phyloP scores from a whole-genome alignment of 495 filamentous ascomycete genomes.

The Pseudomonodictys pantanalensis region DNA sequence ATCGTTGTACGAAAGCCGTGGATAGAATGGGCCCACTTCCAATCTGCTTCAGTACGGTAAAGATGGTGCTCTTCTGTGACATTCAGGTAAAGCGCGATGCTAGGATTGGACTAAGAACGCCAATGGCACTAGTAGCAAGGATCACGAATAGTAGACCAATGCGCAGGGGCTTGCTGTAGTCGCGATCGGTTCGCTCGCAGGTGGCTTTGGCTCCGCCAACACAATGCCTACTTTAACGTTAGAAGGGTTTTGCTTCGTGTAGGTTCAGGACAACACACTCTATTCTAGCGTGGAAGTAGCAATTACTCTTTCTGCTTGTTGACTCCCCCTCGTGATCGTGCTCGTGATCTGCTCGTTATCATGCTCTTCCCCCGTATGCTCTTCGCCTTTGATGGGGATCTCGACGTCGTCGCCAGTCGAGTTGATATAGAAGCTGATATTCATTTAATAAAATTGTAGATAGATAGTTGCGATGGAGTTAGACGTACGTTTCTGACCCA shows the following conservation, averaged over 20 bases:
- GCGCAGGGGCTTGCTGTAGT: constrained; percentile 59
- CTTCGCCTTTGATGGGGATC: constrained; percentile 29
- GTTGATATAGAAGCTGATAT: constrained; percentile 48
- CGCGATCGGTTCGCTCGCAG: constrained; percentile 48
- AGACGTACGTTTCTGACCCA: constrained; percentile 47
- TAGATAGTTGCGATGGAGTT: not conserved
- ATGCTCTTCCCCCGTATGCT: constrained; percentile 5
- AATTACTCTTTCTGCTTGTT: constrained; percentile 39
- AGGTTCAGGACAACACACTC: constrained; percentile 45
- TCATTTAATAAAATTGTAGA: not conserved
- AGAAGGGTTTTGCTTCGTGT: not conserved
- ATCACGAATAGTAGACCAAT: constrained; percentile 62
- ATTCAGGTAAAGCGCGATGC: constrained; percentile 33
- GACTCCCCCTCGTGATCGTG: constrained; percentile 37
- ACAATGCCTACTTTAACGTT: constrained; percentile 46
- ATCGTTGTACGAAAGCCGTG: constrained; percentile 71
- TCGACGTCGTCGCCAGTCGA: constrained; percentile 50
- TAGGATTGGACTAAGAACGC: constrained; percentile 49
- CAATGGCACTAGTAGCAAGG: constrained; percentile 50
- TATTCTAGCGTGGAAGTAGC: constrained; percentile 66
- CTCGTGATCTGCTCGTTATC: constrained; percentile 22
- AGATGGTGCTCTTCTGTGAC: constrained; percentile 41
- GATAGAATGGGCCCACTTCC: constrained; percentile 71
- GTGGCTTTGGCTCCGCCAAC: constrained; percentile 42
- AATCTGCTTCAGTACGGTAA: constrained; percentile 63